Evolutionary conservation across 345 rosid species (phyloP), one percentile per base, ranked within the genome.

Genomic region (Anacardium occidentale): DNA sequence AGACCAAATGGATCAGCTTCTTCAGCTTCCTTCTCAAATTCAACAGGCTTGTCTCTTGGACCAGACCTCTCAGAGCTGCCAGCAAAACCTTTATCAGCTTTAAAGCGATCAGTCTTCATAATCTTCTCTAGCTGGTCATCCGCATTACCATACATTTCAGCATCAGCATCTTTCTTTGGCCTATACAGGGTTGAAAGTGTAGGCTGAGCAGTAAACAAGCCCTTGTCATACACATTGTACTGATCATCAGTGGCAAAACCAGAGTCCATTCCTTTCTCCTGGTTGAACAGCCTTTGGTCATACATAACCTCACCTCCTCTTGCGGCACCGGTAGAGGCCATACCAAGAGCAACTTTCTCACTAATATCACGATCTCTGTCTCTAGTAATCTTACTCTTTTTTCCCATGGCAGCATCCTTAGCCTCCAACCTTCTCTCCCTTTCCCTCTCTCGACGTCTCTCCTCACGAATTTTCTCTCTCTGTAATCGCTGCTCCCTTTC

Each of bases 201-300:
- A 0, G 94, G 85, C 71, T 88, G 97, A 25, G 99, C 93, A 0
- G 90, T 88, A 67, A 95, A 92, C 69, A 95, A 79, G 60, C 99
- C 98, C 66, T 91, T 91, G 69, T 91, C 97, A 15, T 95, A 95
- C n/a, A 95, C 85, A 17, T 90, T 92, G 82, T 95, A 95, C n/a
- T 95, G 99, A 69, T 95, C 99, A 32, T 95, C 99, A 0, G 93
- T 81, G 24, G 89, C 89, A 71, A 95, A 95, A 37, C 99, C 99
- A 22, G 98, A 95, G 71, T 83, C 97, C 99, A 92, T 92, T 63
- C 99, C 99, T 78, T 95, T 95, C 76, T 92, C 97, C 62, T 95
- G 99, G 85, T 92, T 92, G 75, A 95, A 95, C 76, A 95, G 78
- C 58, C 99, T 78, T 57, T 91, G 94, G 45, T 95, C 99, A 58